Percentiles rank a stretch among this genome's conserved stretches.
Evolutionary conservation across 306 rosid genomes (phyloP).

Genomic region (Corylus heterophylla): DNA sequence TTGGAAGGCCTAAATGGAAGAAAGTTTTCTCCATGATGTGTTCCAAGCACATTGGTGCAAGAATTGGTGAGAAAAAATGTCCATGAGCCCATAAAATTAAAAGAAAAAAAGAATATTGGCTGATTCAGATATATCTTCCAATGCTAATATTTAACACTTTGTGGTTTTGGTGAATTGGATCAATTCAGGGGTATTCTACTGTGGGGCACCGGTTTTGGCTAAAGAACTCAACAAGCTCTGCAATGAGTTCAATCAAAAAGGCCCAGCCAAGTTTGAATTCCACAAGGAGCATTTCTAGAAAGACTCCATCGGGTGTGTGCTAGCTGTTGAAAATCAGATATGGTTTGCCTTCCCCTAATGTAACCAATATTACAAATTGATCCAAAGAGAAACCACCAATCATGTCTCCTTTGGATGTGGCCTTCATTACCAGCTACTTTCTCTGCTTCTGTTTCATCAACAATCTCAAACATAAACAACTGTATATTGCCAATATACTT

Average conservation of each 20-base stretch:
- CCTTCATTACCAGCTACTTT: too few relatives aligned
- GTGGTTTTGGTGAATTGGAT: slow-evolving; percentile 25
- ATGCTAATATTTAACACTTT: slow-evolving; percentile 8
- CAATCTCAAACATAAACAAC: too few relatives aligned
- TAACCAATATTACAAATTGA: too few relatives aligned
- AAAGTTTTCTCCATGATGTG: slow-evolving; percentile 86
- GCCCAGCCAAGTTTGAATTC: slow-evolving; percentile 93
- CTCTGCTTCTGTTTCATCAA: too few relatives aligned
- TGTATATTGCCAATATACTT: too few relatives aligned
- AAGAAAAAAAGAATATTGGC: too few relatives aligned
- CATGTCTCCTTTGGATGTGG: too few relatives aligned
- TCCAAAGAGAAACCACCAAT: too few relatives aligned
- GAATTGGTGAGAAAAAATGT: slow-evolving; percentile 66
- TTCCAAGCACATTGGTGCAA: slow-evolving; percentile 84
- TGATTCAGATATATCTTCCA: slow-evolving; percentile 2
- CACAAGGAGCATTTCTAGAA: slow-evolving; percentile 93
- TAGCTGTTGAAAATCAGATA: too few relatives aligned
- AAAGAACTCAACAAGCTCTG: slow-evolving; percentile 93
- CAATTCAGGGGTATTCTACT: slow-evolving; percentile 82
- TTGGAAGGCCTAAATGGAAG: slow-evolving; percentile 99
- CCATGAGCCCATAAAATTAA: not conserved
- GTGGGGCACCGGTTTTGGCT: slow-evolving; percentile 95
- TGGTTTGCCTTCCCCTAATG: too few relatives aligned
- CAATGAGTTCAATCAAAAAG: slow-evolving; percentile 87
- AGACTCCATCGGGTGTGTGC: too few relatives aligned